Conservation (phyloP, 179 eudicot species). For the Spergularia azorica region DNA sequence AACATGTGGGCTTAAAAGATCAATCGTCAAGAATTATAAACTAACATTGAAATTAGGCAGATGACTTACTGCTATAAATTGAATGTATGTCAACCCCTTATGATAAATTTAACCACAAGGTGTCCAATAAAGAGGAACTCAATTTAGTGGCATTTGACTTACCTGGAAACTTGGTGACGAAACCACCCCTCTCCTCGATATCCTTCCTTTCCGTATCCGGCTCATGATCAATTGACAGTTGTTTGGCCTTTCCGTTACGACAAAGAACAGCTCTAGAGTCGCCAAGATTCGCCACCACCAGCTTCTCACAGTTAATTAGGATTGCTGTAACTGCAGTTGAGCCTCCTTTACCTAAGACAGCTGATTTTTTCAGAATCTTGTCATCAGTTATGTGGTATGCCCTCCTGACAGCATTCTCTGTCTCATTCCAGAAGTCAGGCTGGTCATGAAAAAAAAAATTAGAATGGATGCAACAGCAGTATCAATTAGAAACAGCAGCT, state of each 20-base stretch:
- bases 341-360: constrained; percentile 66
- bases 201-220: constrained; percentile 58
- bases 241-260: constrained; percentile 55
- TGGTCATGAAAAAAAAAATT: constrained; percentile 9
- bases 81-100: background rate
- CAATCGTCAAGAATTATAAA: background rate
- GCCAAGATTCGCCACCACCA: constrained; percentile 73
- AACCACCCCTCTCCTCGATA: constrained; percentile 71
- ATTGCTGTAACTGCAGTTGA: constrained; percentile 85
- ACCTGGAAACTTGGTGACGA: constrained; percentile 80
- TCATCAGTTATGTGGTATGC: constrained; percentile 51
- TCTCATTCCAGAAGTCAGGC: constrained; percentile 66
- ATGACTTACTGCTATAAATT: too few relatives aligned
- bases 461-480: background rate
- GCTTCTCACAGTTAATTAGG: constrained; percentile 54
- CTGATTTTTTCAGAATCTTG: constrained; percentile 48
- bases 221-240: constrained; percentile 65
- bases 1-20: background rate
- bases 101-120: background rate
- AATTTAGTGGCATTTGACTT: background rate
- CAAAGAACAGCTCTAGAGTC: constrained; percentile 73
- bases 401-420: constrained; percentile 46
- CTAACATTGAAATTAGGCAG: background rate
- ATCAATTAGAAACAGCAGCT: background rate
- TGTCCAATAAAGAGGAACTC: background rate